phyloP scores from a whole-genome alignment of 139 green algal genomes.

The Diplosphaera chodatii region DNA sequence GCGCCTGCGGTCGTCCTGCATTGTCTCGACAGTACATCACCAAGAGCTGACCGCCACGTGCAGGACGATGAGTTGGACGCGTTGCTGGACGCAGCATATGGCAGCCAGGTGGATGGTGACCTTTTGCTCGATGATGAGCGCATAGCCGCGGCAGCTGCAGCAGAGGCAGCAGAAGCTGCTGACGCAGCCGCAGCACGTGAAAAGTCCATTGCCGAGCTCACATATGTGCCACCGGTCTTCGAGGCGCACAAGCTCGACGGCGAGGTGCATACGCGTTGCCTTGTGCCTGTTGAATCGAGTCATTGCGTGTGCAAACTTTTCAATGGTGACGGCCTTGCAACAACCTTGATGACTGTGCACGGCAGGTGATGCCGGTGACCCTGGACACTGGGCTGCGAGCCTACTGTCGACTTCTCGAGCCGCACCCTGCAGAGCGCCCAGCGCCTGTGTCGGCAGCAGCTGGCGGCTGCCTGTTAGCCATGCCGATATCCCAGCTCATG shows the following conservation, averaged over 20 bases:
- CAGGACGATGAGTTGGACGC: neutral
- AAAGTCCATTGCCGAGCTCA: neutral
- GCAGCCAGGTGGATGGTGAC: too few species aligned
- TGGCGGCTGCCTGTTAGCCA: neutral
- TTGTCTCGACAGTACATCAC: too few species aligned
- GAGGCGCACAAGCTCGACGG: neutral
- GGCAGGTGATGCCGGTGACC: constrained; percentile 2
- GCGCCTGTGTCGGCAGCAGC: too few species aligned
- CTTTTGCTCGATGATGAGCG: too few species aligned
- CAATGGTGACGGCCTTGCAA: too few species aligned
- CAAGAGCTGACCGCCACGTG: neutral
- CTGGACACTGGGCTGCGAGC: constrained; percentile 4
- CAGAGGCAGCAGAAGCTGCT: neutral
- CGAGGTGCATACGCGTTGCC: neutral
- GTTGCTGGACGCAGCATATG: neutral
- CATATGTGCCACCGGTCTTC: neutral
- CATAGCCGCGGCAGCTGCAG: neutral
- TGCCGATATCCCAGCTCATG: constrained; percentile 1
- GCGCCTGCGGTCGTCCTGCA: too few species aligned
- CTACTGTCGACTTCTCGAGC: constrained; percentile 4
- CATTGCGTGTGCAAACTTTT: too few species aligned
- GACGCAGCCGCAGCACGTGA: neutral
- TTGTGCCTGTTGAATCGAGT: too few species aligned
- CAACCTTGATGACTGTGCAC: constrained; percentile 5
- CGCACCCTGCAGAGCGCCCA: neutral